These are phyloP conservation scores for Xylariaceae sp. DNA, from an alignment of 2,329 filamentous ascomycete genomes.

Conservation along the genomic window DNA sequence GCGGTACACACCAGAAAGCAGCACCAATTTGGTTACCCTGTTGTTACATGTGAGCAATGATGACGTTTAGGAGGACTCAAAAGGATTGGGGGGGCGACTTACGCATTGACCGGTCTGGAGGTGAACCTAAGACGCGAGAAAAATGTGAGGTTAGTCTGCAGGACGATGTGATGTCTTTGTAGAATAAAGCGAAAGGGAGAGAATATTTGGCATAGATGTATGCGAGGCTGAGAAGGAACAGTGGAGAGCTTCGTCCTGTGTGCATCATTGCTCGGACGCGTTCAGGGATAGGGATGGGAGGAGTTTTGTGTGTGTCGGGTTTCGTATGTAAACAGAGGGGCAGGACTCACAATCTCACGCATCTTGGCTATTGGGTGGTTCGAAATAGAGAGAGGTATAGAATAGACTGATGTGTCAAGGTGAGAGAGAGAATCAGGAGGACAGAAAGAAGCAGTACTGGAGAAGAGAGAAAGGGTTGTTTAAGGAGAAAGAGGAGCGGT, in stretches of 20 bases:
- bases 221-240: not conserved
- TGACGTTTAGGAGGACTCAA: conserved; percentile 13
- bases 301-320: conserved; percentile 6
- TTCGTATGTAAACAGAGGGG: conserved; percentile 22
- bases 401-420: not conserved
- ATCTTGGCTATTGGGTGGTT: conserved; percentile 46
- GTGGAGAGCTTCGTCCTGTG: not conserved
- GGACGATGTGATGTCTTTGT: no score
- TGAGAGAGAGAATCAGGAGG: not conserved
- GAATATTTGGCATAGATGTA: not conserved
- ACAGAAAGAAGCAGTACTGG: not conserved
- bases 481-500: not conserved
- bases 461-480: not conserved
- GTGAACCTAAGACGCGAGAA: conserved; percentile 67
- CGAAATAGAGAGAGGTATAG: not conserved
- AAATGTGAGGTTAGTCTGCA: no score
- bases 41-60: conserved; percentile 32
- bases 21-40: conserved; percentile 99
- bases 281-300: not conserved
- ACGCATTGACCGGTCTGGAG: conserved; percentile 99
- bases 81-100: conserved; percentile 43
- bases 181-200: no score
- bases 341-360: conserved; percentile 67
- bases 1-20: conserved; percentile 79
- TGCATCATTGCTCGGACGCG: not conserved